Conservation (phyloP, 495 filamentous ascomycete genomes). For the Lepraria neglecta region DNA sequence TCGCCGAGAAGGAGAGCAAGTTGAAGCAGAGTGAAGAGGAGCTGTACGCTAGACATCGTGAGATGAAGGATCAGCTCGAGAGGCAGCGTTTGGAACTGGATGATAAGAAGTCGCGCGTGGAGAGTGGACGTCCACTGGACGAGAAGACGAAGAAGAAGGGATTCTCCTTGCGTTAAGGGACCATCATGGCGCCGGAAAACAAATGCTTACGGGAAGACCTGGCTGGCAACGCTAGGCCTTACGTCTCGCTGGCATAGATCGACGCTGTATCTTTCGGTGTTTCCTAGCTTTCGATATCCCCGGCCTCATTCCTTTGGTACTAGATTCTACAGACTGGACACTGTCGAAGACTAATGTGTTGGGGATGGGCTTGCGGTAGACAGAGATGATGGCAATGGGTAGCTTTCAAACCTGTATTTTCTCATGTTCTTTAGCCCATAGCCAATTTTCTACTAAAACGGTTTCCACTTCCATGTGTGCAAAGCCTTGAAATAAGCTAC, state of each 20-base stretch:
- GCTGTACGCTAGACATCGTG: slow-evolving; percentile 90
- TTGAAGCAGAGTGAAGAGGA: slow-evolving; percentile 98
- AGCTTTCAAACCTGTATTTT: slow-evolving; percentile 19
- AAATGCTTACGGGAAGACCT: slow-evolving; percentile 3
- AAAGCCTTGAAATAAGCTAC: neutral
- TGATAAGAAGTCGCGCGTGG: slow-evolving; percentile 91
- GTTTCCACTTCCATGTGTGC: neutral
- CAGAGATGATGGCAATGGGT: slow-evolving; percentile 13
- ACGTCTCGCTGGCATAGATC: neutral
- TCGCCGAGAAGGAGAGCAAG: slow-evolving; percentile 98
- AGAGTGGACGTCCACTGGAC: slow-evolving; percentile 90
- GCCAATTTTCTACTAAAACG: slow-evolving; percentile 3
- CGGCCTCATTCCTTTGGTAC: slow-evolving; percentile 18
- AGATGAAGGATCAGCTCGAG: slow-evolving; percentile 99
- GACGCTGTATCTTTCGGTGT: slow-evolving; percentile 8
- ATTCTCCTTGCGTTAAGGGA: slow-evolving; percentile 83
- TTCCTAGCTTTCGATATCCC: slow-evolving; percentile 19
- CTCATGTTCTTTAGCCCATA: slow-evolving; percentile 12
- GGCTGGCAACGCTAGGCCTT: neutral
- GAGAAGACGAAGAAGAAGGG: slow-evolving; percentile 93
- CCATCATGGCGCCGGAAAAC: neutral
- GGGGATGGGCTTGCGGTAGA: slow-evolving; percentile 9
- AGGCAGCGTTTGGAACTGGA: slow-evolving; percentile 88
- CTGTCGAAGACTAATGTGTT: slow-evolving; percentile 21
- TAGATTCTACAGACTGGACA: slow-evolving; percentile 24